Evolutionary conservation across 2,329 filamentous ascomycete species (phyloP).

Genomic region (Lojkania enalia): DNA sequence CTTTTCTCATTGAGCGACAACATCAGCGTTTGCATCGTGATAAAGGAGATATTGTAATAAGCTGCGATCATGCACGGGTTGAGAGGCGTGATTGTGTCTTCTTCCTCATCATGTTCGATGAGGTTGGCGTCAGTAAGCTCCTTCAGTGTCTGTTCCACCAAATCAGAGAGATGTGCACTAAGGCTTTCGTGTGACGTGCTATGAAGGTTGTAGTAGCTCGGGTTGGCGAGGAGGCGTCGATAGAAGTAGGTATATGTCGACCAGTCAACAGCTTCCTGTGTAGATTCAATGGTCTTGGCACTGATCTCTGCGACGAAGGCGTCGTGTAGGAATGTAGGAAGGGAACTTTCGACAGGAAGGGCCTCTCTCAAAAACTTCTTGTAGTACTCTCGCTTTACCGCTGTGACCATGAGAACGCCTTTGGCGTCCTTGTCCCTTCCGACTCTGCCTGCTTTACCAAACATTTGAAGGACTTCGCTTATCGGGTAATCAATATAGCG

Average conservation of each 20-base stretch:
- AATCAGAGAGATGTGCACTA: constrained; percentile 90
- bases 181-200: constrained; percentile 89
- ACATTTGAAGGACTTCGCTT: constrained; percentile 96
- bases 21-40: constrained; percentile 98
- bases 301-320: constrained; percentile 97
- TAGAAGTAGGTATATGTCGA: constrained; percentile 99
- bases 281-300: constrained; percentile 92
- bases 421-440: constrained; percentile 78
- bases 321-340: constrained; percentile 90
- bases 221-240: constrained; percentile 88
- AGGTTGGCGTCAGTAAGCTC: constrained; percentile 92
- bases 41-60: constrained; percentile 99
- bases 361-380: constrained; percentile 98
- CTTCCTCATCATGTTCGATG: constrained; percentile 86
- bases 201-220: constrained; percentile 90
- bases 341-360: constrained; percentile 89
- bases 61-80: constrained; percentile 98
- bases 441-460: constrained; percentile 84
- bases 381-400: constrained; percentile 95
- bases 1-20: constrained; percentile 85
- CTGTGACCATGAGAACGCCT: constrained; percentile 94
- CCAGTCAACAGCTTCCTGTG: constrained; percentile 97
- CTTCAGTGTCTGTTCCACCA: constrained; percentile 89
- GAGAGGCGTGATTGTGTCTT: constrained; percentile 83
- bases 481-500: constrained; percentile 96